Base-by-base conservation (phyloP, 257 asterid species). In the Solanum sejunctum region DNA sequence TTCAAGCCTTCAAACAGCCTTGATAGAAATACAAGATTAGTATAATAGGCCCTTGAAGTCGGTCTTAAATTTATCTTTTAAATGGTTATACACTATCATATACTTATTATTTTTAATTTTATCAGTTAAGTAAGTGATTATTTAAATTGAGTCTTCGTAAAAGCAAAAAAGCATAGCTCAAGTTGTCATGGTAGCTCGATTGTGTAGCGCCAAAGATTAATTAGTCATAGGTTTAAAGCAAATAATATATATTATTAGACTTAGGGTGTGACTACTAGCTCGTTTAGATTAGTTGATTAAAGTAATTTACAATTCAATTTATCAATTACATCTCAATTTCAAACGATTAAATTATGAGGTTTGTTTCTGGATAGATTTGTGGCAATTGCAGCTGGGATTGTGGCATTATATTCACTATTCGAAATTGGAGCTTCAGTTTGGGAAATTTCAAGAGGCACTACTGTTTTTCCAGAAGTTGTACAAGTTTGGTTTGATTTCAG, bases 401-500 rank as follows among this genome's bases (percentile, higher is more conserved):
- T 89, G 20, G 91, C 87, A 8, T 69, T 90, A 2, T 90, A 90
- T 82, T 90, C 93, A 17, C 83, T 90, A n/a, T 86, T 89, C 58
- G 89, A 89, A 86, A 73, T 89, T 63, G 93, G 89, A 15, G 91
- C 92, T 57, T 85, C 92, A 15, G 85, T 86, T 15, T 89, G 91
- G 93, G 93, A 90, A 82, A 86, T 90, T 36, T 86, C 87, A 71
- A 83, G 90, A 18, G 89, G 88, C 52, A 75, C 83, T 71, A 89
- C 93, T 49, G 15, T 89, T 11, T 73, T 90, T 8, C 91, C 93
- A 4, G 93, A 90, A 77, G 66, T 85, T 32, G 80, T 90, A 5
- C 93, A 90, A 81, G 87, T 90, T 51, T 90, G 93, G 93, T 90
- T 90, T 82, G 92, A 90, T 80, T 90, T 90, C 84, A 66, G 86